Evolutionary conservation across 2,329 filamentous ascomycete species (phyloP).

Genomic region (Fusarium nygamai): DNA sequence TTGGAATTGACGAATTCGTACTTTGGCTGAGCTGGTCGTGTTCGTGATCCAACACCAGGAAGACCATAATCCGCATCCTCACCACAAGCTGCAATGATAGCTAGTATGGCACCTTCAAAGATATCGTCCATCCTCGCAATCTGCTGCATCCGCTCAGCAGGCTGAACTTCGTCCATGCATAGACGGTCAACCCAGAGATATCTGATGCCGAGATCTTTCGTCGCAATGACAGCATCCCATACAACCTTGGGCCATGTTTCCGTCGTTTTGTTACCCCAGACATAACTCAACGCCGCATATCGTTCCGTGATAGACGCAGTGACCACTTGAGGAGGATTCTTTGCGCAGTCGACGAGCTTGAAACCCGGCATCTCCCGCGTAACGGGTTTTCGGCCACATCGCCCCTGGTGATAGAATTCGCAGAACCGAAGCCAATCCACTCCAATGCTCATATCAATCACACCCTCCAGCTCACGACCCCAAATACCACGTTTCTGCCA

Average conservation of each 20-base stretch:
- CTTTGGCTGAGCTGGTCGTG: constrained; percentile 43
- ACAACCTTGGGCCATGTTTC: constrained; percentile 47
- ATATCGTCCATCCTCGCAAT: constrained; percentile 52
- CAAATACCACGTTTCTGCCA: constrained; percentile 48
- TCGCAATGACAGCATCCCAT: constrained; percentile 46
- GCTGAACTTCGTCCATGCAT: constrained; percentile 45
- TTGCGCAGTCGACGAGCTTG: constrained; percentile 47
- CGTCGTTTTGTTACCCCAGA: constrained; percentile 44
- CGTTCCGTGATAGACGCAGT: constrained; percentile 42
- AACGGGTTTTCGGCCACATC: constrained; percentile 44
- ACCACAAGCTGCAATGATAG: constrained; percentile 53
- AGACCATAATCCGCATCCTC: constrained; percentile 48
- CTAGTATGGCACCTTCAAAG: constrained; percentile 48
- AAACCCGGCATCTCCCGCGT: constrained; percentile 45
- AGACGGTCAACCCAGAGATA: constrained; percentile 54
- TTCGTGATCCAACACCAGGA: constrained; percentile 47
- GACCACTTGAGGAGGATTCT: constrained; percentile 46
- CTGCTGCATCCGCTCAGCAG: constrained; percentile 44
- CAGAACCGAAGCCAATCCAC: constrained; percentile 50
- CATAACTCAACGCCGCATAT: constrained; percentile 50
- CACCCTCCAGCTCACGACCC: constrained; percentile 46
- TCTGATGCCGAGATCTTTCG: constrained; percentile 45
- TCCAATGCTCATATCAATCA: constrained; percentile 45
- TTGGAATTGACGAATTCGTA: constrained; percentile 47
- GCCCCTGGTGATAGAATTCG: constrained; percentile 46